phyloP scores from a whole-genome alignment of 2,329 filamentous ascomycete genomes.

The Taxawa tesnikishii region DNA sequence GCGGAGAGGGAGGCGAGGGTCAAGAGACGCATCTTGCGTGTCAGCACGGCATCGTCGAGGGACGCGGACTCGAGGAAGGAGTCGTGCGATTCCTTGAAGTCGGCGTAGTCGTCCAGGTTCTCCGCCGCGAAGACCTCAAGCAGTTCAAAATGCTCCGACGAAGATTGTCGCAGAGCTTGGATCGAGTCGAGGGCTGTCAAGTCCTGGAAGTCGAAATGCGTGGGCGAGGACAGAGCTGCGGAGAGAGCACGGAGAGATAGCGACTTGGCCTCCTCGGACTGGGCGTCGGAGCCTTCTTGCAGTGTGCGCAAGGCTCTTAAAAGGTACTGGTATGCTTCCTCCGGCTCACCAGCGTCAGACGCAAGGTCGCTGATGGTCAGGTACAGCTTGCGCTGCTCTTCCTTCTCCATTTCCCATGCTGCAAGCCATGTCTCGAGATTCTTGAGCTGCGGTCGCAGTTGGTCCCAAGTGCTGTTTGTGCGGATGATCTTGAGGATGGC shows the following conservation, averaged over 20 bases:
- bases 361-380: slow-evolving; percentile 73
- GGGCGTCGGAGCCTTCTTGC: slow-evolving; percentile 42
- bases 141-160: slow-evolving; percentile 77
- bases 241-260: slow-evolving; percentile 54
- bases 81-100: slow-evolving; percentile 85
- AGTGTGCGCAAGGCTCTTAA: slow-evolving; percentile 68
- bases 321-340: slow-evolving; percentile 64
- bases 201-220: slow-evolving; percentile 62
- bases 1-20: slow-evolving; percentile 86
- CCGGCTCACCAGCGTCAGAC: slow-evolving; percentile 61
- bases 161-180: slow-evolving; percentile 74
- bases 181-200: slow-evolving; percentile 62
- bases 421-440: slow-evolving; percentile 72
- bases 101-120: slow-evolving; percentile 87
- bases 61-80: slow-evolving; percentile 70
- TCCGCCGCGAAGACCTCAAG: slow-evolving; percentile 93
- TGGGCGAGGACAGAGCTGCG: slow-evolving; percentile 51
- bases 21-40: slow-evolving; percentile 92
- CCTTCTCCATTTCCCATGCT: slow-evolving; percentile 70
- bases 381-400: slow-evolving; percentile 76
- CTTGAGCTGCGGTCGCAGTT: slow-evolving; percentile 70
- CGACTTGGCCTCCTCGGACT: slow-evolving; percentile 41
- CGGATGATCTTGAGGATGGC: slow-evolving; percentile 77
- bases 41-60: slow-evolving; percentile 58
- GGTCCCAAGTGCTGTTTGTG: slow-evolving; percentile 58